Percentiles rank a stretch among this genome's conserved stretches.
Conservation (phyloP, 2,329 filamentous ascomycete genomes). For the Myriosclerotinia duriaeana region DNA sequence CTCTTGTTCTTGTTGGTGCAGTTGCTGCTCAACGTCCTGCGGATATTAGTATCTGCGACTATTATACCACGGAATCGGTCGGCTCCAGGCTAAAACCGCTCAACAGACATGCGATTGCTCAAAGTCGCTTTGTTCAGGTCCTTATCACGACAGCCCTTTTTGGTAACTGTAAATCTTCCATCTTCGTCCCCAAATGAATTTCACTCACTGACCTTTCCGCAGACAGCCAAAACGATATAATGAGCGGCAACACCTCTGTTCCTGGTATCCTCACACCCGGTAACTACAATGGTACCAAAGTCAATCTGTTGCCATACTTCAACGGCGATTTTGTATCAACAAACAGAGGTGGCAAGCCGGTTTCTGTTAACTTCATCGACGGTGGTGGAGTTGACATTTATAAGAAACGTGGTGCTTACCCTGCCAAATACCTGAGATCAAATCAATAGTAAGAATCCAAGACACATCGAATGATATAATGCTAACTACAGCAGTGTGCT, state of each 20-base stretch:
- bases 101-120: slow-evolving; percentile 59
- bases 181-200: background rate
- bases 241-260: slow-evolving; percentile 53
- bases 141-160: slow-evolving; percentile 64
- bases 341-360: slow-evolving; percentile 49
- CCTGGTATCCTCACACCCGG: slow-evolving; percentile 57
- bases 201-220: slow-evolving; percentile 18
- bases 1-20: slow-evolving; percentile 19
- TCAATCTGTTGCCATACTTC: slow-evolving; percentile 62
- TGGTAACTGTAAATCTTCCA: slow-evolving; percentile 52
- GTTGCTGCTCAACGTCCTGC: slow-evolving; percentile 47
- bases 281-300: slow-evolving; percentile 50
- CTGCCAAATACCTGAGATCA: slow-evolving; percentile 38
- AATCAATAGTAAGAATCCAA: slow-evolving; percentile 52
- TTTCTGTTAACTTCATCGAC: slow-evolving; percentile 60
- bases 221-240: slow-evolving; percentile 47
- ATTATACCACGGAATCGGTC: slow-evolving; percentile 53
- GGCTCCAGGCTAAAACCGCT: slow-evolving; percentile 40
- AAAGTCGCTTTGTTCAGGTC: slow-evolving; percentile 54
- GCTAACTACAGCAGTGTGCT: slow-evolving; percentile 44
- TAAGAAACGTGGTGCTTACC: no score
- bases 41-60: slow-evolving; percentile 58
- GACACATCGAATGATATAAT: background rate
- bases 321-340: slow-evolving; percentile 53
- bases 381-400: slow-evolving; percentile 54